Base-by-base conservation (phyloP, 78 protist species). In the Goniomonas avonlea region DNA sequence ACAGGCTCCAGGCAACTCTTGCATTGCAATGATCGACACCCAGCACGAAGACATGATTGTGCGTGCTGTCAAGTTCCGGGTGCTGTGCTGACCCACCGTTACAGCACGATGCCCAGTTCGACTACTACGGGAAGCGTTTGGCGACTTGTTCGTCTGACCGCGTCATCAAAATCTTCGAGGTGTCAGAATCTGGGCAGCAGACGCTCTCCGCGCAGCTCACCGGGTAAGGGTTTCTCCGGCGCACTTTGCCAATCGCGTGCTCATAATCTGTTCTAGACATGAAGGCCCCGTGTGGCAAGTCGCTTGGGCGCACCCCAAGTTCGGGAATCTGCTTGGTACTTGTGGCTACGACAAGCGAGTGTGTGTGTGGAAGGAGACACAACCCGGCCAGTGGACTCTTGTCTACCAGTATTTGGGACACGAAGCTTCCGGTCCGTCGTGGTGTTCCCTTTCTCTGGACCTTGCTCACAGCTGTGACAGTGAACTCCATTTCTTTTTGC, bases 251-350 rank as follows among this genome's bases (percentile, higher is more conserved):
- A 56, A 41, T 13, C 48, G 20, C 5, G 39, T 75, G 2, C 20
- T 11, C 21, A 37, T 32, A 3, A 55, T 3, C 18, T 34, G 48
- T 23, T 21, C 8, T 5, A 56, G 95, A 38, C 99, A 96, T 38
- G 88, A 90, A 11, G 99, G 99, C 0, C 98, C 99, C 23, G 98
- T 96, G 35, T 96, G 99, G 99, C 93, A 83, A 65, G 94, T 94
- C 20, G 85, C 95, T 1, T 97, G 99, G 99, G 98, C 97, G 1
- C 98, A 94, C 76, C 98, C 99, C 37, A 79, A 90, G 81, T 95
- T 86, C 56, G 98, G 98, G 37, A 83, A 32, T 80, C 47, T 95
- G n/a, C 81, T 97, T 21, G 98, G 98, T 5, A 88, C 97, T 34
- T 91, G 97, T 76, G 84, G 94, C 18, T 92, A 94, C 73, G 99